phyloP scores from a whole-genome alignment of 2,329 filamentous ascomycete species.

The Magnaporthiopsis incrustans region DNA sequence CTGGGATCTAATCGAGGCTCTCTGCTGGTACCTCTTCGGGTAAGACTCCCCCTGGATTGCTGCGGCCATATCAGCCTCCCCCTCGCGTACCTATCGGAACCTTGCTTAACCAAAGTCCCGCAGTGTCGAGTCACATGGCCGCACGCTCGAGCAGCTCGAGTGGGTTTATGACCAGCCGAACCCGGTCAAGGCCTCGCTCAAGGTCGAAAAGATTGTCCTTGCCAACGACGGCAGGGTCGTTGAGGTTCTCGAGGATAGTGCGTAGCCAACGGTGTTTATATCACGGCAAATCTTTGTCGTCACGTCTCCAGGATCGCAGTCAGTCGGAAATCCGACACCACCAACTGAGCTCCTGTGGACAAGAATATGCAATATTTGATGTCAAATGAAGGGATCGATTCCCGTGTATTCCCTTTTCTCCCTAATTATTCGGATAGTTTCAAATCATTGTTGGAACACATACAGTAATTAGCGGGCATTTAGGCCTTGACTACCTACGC shows the following conservation, averaged over 20 bases:
- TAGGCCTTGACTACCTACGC: no score
- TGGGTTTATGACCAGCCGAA: slow-evolving; percentile 42
- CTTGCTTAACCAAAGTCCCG: not conserved
- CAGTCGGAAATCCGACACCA: no score
- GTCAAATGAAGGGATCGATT: no score
- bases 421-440: no score
- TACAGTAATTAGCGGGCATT: no score
- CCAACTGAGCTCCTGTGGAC: no score
- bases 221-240: slow-evolving; percentile 35
- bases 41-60: slow-evolving; percentile 18
- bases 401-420: no score
- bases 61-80: not conserved
- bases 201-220: slow-evolving; percentile 38
- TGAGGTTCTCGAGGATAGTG: slow-evolving; percentile 30
- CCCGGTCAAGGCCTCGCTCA: slow-evolving; percentile 40
- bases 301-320: no score
- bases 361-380: no score
- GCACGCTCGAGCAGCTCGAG: slow-evolving; percentile 40
- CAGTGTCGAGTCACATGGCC: slow-evolving; percentile 41
- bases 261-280: not conserved
- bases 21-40: slow-evolving; percentile 38
- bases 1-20: slow-evolving; percentile 35
- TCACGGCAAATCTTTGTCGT: not conserved
- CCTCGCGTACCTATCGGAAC: not conserved
- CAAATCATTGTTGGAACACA: no score